Base-by-base conservation (phyloP, 208 protist genomes). In the Trypanosoma scelopori region DNA sequence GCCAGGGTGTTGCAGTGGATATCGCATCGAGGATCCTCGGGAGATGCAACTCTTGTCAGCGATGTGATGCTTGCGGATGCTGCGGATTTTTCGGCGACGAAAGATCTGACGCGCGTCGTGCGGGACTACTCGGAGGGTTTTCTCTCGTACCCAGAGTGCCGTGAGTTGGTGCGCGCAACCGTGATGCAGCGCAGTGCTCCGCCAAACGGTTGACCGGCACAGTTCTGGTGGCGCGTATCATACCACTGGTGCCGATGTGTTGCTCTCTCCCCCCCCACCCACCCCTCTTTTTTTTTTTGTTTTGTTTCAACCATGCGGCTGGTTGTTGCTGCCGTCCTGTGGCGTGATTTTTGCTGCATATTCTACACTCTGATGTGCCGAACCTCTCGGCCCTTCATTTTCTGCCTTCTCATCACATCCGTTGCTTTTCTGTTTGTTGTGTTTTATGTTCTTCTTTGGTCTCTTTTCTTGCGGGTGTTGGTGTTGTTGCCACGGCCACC, bases 81-180 rank as follows among this genome's bases (percentile, higher is more conserved):
- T 60, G 15, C 22, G 30, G 37, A 39, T 0, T 5, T 53, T 20
- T 52, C 68, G 22, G 16, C 47, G 25, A 37, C 47, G 64, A 35
- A 45, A 30, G 53, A 70, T 20, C 15, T 67, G 30, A 37, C 20
- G 20, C 55, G 46, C 18, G 6, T 6, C 25, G n/a, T 37, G 11
- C 57, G 66, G 37, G 73, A 76, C 25, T 50, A 63, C 25, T 55
- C 60, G 16, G 70, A 69, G 43, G 58, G 57, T 1, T 64, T 66
- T 56, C 70, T 90, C 18, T 79, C 83, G 35, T 93, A 93, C 77
- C 60, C 63, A 55, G 84, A 93, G 64, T 80, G 82, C 35, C 76
- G 81, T 27, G 87, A 93, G 59, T 60, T 86, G 22, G 76, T 93
- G 46, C 79, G 87, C 32, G 75, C 75, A 15, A 81, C 76, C 15